A percentile compares a stretch with the other conserved stretches of the same genome.
Conservation (phyloP, 768 basidiomycete genomes). For the Tulasnella sp. region DNA sequence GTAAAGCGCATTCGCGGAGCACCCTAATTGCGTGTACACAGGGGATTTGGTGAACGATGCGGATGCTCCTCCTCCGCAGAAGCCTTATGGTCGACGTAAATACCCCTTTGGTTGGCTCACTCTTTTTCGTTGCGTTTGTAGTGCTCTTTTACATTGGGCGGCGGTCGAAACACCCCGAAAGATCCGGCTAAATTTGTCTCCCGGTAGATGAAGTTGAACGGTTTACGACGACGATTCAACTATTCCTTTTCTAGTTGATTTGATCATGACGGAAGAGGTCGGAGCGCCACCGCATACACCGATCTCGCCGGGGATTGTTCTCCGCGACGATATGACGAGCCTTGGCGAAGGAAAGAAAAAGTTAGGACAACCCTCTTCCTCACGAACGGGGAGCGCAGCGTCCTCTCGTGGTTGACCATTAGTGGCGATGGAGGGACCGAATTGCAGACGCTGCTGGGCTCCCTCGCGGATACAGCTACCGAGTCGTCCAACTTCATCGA, state of each 20-base stretch:
- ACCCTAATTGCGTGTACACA: too few relatives aligned
- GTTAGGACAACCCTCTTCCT: constrained; percentile 12
- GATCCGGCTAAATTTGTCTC: too few relatives aligned
- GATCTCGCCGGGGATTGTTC: constrained; percentile 11
- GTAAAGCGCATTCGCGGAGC: too few relatives aligned
- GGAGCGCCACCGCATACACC: constrained; percentile 21
- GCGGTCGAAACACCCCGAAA: too few relatives aligned
- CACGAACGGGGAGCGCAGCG: constrained; percentile 3
- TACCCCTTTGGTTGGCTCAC: too few relatives aligned
- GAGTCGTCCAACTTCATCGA: constrained; percentile 35
- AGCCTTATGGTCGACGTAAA: too few relatives aligned
- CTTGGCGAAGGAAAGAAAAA: constrained; percentile 63
- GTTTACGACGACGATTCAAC: background rate
- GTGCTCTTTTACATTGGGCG: too few relatives aligned
- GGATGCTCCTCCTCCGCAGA: too few relatives aligned
- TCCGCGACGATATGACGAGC: constrained; percentile 28
- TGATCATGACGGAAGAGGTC: constrained; percentile 46
- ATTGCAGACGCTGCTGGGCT: too few relatives aligned
- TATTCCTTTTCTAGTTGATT: constrained; percentile 43
- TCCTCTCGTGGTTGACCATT: background rate
- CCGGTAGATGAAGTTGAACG: too few relatives aligned
- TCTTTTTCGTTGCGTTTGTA: too few relatives aligned
- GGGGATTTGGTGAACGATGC: too few relatives aligned
- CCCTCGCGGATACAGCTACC: constrained; percentile 28
- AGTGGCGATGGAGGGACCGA: background rate